These are phyloP conservation scores for Myxozyma nipponensis DNA, from an alignment of 805 yeast genomes.

Conservation along the genomic window DNA sequence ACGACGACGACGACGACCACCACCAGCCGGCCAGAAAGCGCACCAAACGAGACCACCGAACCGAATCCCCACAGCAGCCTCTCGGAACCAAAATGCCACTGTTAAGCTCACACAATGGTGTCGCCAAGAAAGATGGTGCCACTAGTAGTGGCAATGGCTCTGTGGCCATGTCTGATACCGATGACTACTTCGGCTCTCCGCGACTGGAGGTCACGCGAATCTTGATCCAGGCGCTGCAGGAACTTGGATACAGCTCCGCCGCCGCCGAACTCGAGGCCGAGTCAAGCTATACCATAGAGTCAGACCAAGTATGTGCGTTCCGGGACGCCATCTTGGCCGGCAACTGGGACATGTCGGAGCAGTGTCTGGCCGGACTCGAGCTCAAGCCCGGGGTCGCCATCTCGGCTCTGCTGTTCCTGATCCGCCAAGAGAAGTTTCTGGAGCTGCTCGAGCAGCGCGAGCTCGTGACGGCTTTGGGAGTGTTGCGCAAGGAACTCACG, in stretches of 20 bases:
- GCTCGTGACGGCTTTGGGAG: conserved; percentile 38
- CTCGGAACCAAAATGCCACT: not conserved
- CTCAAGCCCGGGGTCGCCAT: conserved; percentile 30
- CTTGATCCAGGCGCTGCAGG: conserved; percentile 49
- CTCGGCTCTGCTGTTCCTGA: conserved; percentile 35
- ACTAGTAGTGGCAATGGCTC: not conserved
- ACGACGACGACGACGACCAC: not conserved
- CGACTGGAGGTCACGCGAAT: conserved; percentile 45
- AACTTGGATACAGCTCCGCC: conserved; percentile 46
- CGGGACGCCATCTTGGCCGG: conserved; percentile 43
- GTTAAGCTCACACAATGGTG: not conserved
- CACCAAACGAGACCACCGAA: not conserved
- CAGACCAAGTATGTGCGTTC: conserved; percentile 43
- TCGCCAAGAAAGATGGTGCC: not conserved
- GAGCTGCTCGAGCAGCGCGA: conserved; percentile 41
- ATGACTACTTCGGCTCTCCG: conserved; percentile 33
- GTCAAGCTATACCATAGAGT: conserved; percentile 38
- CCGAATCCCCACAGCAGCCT: not conserved
- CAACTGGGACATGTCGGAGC: conserved; percentile 42
- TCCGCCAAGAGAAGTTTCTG: conserved; percentile 43
- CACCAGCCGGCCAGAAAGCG: not conserved
- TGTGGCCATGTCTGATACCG: not conserved
- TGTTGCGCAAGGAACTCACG: conserved; percentile 41
- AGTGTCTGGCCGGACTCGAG: conserved; percentile 32
- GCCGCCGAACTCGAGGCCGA: conserved; percentile 43